A percentile compares a stretch with the other conserved stretches of the same genome.
Conservation (phyloP, 495 filamentous ascomycete genomes). For the Daldinia bambusicola region DNA sequence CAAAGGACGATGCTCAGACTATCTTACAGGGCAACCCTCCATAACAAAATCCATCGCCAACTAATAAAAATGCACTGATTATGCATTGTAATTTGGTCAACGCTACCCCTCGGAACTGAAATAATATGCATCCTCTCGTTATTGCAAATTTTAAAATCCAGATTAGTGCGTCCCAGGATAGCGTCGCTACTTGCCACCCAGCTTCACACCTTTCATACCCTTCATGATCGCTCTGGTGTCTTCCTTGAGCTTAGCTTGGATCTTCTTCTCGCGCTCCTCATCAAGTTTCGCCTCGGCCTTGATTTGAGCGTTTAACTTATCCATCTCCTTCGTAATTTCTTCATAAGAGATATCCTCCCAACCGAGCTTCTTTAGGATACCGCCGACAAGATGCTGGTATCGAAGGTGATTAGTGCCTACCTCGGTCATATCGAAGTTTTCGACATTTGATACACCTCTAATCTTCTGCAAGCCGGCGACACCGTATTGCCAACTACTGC, state of each 20-base stretch:
- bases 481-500: conserved; percentile 63
- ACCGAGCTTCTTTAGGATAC: conserved; percentile 62
- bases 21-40: conserved; percentile 8
- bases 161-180: conserved; percentile 4
- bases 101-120: conserved; percentile 2
- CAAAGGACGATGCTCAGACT: conserved; percentile 24
- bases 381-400: conserved; percentile 65
- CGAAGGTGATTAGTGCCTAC: conserved; percentile 64
- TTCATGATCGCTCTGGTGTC: not conserved
- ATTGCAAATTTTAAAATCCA: not conserved
- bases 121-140: conserved; percentile 2
- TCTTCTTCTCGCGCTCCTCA: conserved; percentile 32
- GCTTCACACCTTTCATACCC: conserved; percentile 10
- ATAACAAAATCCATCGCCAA: conserved; percentile 6
- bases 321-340: conserved; percentile 56
- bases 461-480: conserved; percentile 67
- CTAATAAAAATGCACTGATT: not conserved
- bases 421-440: conserved; percentile 67
- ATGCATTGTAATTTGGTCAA: conserved; percentile 1
- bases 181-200: conserved; percentile 16
- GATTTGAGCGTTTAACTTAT: conserved; percentile 33
- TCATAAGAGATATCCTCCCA: conserved; percentile 65
- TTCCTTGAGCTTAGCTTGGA: conserved; percentile 9
- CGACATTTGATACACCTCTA: conserved; percentile 63
- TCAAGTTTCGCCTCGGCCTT: conserved; percentile 45